Conservation (phyloP, 805 yeast genomes). For the Pichia phayaonensis region DNA sequence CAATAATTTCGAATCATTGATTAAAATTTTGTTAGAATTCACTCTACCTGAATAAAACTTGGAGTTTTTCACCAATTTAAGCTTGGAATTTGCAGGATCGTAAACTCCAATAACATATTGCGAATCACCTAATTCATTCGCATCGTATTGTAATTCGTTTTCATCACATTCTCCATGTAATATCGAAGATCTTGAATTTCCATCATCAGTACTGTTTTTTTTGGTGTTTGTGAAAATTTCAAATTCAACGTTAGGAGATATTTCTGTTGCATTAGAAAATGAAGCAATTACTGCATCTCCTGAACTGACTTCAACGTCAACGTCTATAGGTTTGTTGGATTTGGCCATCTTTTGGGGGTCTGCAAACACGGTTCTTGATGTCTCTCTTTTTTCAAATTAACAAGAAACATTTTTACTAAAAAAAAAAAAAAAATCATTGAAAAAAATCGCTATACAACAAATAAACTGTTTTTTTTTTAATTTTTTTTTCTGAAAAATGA, state of each 20-base stretch:
- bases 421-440: not conserved
- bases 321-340: not conserved
- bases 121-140: slow-evolving; percentile 35
- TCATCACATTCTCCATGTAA: slow-evolving; percentile 71
- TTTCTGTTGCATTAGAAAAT: slow-evolving; percentile 71
- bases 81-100: slow-evolving; percentile 51
- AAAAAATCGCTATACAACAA: not conserved
- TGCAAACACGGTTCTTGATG: not conserved
- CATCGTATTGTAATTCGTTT: slow-evolving; percentile 60
- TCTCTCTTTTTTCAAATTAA: no score
- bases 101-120: slow-evolving; percentile 71
- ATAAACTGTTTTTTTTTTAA: not conserved
- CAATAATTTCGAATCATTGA: slow-evolving; percentile 11
- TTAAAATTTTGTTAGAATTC: slow-evolving; percentile 31
- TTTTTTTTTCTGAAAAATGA: not conserved
- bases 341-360: not conserved
- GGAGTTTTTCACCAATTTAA: slow-evolving; percentile 43
- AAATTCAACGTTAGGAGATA: slow-evolving; percentile 52
- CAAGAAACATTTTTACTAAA: no score
- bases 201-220: slow-evolving; percentile 22
- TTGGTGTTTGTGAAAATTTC: slow-evolving; percentile 50
- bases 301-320: not conserved
- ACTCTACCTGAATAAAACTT: slow-evolving; percentile 11
- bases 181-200: slow-evolving; percentile 25
- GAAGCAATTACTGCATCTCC: slow-evolving; percentile 40